A percentile compares a stretch with the other conserved stretches of the same genome.
phyloP scores from a whole-genome alignment of 1,139 yeast species.

The Saccharomyces hybrid region DNA sequence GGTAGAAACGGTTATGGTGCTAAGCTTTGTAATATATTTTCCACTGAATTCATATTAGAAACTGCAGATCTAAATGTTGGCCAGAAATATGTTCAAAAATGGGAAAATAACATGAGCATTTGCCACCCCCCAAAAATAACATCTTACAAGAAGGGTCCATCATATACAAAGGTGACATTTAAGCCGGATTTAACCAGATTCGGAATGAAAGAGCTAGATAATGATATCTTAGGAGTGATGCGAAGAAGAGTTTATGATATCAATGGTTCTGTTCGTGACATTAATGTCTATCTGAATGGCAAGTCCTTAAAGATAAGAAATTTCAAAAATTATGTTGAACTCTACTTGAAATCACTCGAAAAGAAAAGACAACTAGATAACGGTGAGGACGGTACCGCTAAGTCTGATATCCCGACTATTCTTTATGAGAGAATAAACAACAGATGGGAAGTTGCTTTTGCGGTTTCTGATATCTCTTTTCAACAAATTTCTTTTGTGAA shows the following conservation, averaged over 20 bases:
- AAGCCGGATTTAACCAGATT: slow-evolving; percentile 83
- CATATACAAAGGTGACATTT: slow-evolving; percentile 83
- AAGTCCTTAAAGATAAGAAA: slow-evolving; percentile 58
- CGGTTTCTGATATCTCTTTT: slow-evolving; percentile 83
- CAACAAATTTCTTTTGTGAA: slow-evolving; percentile 96
- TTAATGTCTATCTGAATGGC: slow-evolving; percentile 74
- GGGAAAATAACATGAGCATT: slow-evolving; percentile 81
- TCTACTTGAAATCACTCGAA: slow-evolving; percentile 72
- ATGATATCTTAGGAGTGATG: slow-evolving; percentile 74
- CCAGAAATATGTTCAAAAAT: slow-evolving; percentile 65
- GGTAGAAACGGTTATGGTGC: slow-evolving; percentile 99
- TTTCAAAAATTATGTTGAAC: slow-evolving; percentile 82
- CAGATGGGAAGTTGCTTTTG: slow-evolving; percentile 95
- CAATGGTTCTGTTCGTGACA: slow-evolving; percentile 88
- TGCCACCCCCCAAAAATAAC: slow-evolving; percentile 73
- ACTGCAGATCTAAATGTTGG: slow-evolving; percentile 73
- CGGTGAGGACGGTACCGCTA: slow-evolving; percentile 35
- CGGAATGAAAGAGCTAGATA: slow-evolving; percentile 75
- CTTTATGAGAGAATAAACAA: slow-evolving; percentile 71
- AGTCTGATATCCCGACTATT: slow-evolving; percentile 49
- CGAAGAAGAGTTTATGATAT: slow-evolving; percentile 92
- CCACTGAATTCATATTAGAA: slow-evolving; percentile 79
- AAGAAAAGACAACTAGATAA: slow-evolving; percentile 33
- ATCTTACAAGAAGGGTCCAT: slow-evolving; percentile 42
- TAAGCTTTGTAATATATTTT: slow-evolving; percentile 85